phyloP scores from a whole-genome alignment of 129 eudicot species.

The Flaveria brownii region DNA sequence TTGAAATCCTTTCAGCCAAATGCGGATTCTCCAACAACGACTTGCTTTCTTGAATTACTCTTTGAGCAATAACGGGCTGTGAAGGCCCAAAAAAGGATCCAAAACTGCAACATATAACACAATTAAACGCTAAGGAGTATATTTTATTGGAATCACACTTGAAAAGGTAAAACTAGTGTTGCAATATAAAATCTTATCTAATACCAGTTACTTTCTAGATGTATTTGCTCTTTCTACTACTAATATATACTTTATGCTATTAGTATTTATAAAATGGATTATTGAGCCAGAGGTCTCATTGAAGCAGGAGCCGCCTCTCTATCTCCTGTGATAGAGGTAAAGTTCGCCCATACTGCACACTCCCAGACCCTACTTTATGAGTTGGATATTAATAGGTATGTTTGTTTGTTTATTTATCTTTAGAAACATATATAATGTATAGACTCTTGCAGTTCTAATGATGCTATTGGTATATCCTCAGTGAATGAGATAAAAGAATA shows the following conservation, averaged over 20 bases:
- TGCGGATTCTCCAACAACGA: constrained; percentile 86
- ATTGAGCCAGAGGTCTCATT: too few species aligned
- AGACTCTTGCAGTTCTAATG: neutral
- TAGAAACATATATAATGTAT: neutral
- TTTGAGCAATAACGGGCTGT: constrained; percentile 91
- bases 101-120: constrained; percentile 53
- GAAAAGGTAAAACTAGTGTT: neutral
- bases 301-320: too few species aligned
- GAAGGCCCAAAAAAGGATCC: constrained; percentile 99
- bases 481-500: neutral
- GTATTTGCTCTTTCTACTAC: neutral
- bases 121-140: neutral
- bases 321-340: too few species aligned
- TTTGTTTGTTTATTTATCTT: too few species aligned
- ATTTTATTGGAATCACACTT: neutral
- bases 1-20: constrained; percentile 59
- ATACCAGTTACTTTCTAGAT: neutral
- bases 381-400: too few species aligned
- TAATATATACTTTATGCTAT: too few species aligned
- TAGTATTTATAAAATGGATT: too few species aligned
- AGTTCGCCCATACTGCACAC: too few species aligned
- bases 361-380: too few species aligned
- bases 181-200: neutral
- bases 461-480: neutral
- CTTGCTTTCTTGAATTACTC: constrained; percentile 97